phyloP scores from a whole-genome alignment of 2,329 filamentous ascomycete genomes.

The Tolypocladium tundrense region DNA sequence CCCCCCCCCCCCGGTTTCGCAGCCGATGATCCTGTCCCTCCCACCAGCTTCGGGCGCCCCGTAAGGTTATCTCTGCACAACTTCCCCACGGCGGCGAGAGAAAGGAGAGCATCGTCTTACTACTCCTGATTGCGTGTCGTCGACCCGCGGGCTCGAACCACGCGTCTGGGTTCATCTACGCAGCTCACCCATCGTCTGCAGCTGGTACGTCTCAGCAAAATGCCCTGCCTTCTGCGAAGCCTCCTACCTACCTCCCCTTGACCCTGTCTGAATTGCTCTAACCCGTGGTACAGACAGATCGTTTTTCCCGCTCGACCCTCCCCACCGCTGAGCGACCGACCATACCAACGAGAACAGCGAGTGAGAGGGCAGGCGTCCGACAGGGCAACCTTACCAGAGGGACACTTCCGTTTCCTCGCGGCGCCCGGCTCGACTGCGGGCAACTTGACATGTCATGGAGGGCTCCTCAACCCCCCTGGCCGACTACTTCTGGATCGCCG shows the following conservation, averaged over 20 bases:
- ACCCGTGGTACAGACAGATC: not conserved
- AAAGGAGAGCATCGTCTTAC: not conserved
- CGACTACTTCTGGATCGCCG: constrained; percentile 69
- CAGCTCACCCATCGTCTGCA: not conserved
- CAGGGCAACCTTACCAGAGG: not conserved
- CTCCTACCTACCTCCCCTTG: not conserved
- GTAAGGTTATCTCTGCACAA: not conserved
- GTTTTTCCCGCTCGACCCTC: not conserved
- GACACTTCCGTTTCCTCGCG: not conserved
- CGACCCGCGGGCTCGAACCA: not conserved
- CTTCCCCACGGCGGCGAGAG: not conserved
- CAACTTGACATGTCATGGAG: constrained; percentile 44
- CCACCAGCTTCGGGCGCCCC: not conserved
- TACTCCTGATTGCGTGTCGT: not conserved
- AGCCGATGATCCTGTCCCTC: not conserved
- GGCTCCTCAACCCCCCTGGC: constrained; percentile 54
- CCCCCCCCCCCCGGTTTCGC: too few relatives aligned
- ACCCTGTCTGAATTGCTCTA: not conserved
- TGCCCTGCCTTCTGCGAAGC: not conserved
- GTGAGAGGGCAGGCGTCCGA: not conserved
- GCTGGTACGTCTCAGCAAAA: constrained; percentile 1
- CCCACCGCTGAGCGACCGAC: not conserved
- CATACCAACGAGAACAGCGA: not conserved
- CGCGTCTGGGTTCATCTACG: not conserved
- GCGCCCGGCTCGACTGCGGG: constrained; percentile 9